These are phyloP conservation scores for Exutisphaerella laricina DNA, from an alignment of 2,329 filamentous ascomycete species.

Conservation along the genomic window DNA sequence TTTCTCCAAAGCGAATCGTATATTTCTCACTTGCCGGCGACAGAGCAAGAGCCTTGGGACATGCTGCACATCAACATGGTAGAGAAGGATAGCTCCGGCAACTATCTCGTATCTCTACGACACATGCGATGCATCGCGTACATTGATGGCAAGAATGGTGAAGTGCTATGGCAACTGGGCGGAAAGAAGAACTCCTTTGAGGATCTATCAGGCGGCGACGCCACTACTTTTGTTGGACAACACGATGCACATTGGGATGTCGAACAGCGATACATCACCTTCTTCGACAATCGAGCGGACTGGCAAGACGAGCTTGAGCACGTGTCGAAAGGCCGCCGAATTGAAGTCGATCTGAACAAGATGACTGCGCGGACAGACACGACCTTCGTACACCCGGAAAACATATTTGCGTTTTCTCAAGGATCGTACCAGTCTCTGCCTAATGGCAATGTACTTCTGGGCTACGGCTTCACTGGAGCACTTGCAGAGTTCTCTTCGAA, in stretches of 20 bases:
- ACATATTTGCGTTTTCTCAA: slow-evolving; percentile 45
- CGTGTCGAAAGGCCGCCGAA: slow-evolving; percentile 18
- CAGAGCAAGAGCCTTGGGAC: slow-evolving; percentile 45
- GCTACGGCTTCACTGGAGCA: slow-evolving; percentile 45
- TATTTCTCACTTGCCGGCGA: slow-evolving; percentile 32
- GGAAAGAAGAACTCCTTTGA: slow-evolving; percentile 28
- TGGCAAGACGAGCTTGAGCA: slow-evolving; percentile 19
- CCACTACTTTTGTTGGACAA: slow-evolving; percentile 42
- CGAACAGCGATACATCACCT: slow-evolving; percentile 26
- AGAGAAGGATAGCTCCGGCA: slow-evolving; percentile 46
- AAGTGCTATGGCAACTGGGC: slow-evolving; percentile 48
- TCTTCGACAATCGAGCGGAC: slow-evolving; percentile 30
- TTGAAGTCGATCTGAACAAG: slow-evolving; percentile 22
- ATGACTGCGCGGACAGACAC: slow-evolving; percentile 26
- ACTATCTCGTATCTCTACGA: slow-evolving; percentile 51
- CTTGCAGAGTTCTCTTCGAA: slow-evolving; percentile 38
- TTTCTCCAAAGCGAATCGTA: slow-evolving; percentile 41
- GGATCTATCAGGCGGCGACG: slow-evolving; percentile 24
- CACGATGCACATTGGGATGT: slow-evolving; percentile 48
- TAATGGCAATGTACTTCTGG: slow-evolving; percentile 50
- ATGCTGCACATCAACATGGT: slow-evolving; percentile 54
- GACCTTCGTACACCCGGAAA: slow-evolving; percentile 23
- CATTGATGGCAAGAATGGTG: slow-evolving; percentile 37
- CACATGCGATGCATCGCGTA: slow-evolving; percentile 45
- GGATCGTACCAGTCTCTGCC: slow-evolving; percentile 49